A percentile compares a stretch with the other conserved stretches of the same genome.
phyloP scores from a whole-genome alignment of 2,329 filamentous ascomycete species.

The Rutstroemia sp. region DNA sequence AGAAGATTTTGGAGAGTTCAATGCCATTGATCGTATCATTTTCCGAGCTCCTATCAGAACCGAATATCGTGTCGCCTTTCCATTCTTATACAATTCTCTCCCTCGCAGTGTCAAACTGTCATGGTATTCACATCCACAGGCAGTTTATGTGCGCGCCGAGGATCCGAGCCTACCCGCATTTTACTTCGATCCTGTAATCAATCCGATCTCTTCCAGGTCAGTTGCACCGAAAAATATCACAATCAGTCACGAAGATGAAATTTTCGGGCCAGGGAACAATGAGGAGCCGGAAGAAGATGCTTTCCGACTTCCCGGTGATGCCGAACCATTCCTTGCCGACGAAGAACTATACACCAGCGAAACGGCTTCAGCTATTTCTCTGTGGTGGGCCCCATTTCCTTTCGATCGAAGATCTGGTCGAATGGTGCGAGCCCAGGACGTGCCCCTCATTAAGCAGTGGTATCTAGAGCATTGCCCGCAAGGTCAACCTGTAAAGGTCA shows the following conservation, averaged over 20 bases:
- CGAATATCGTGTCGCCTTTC: slow-evolving; percentile 90
- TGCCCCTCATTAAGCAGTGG: slow-evolving; percentile 95
- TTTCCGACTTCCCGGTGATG: slow-evolving; percentile 72
- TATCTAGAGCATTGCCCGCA: slow-evolving; percentile 93
- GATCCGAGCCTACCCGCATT: slow-evolving; percentile 88
- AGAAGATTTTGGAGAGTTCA: slow-evolving; percentile 99
- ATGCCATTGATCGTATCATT: slow-evolving; percentile 98
- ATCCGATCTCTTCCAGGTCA: slow-evolving; percentile 91
- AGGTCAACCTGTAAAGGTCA: slow-evolving; percentile 89
- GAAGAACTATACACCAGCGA: slow-evolving; percentile 85
- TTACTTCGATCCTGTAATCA: slow-evolving; percentile 96
- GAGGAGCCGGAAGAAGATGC: slow-evolving; percentile 66
- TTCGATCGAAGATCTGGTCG: slow-evolving; percentile 90
- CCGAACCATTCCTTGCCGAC: slow-evolving; percentile 83
- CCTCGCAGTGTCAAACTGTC: slow-evolving; percentile 88
- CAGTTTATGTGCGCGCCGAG: slow-evolving; percentile 82
- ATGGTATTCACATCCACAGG: slow-evolving; percentile 90
- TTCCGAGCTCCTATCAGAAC: slow-evolving; percentile 93
- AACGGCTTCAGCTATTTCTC: slow-evolving; percentile 80
- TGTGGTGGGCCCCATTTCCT: slow-evolving; percentile 98
- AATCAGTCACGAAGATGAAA: slow-evolving; percentile 83
- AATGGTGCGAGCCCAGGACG: slow-evolving; percentile 96
- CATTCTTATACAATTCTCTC: slow-evolving; percentile 92
- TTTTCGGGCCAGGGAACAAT: slow-evolving; percentile 76
- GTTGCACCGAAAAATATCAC: slow-evolving; percentile 93